Base-by-base conservation (phyloP, 148 eudicot species). In the Silene uniflora region DNA sequence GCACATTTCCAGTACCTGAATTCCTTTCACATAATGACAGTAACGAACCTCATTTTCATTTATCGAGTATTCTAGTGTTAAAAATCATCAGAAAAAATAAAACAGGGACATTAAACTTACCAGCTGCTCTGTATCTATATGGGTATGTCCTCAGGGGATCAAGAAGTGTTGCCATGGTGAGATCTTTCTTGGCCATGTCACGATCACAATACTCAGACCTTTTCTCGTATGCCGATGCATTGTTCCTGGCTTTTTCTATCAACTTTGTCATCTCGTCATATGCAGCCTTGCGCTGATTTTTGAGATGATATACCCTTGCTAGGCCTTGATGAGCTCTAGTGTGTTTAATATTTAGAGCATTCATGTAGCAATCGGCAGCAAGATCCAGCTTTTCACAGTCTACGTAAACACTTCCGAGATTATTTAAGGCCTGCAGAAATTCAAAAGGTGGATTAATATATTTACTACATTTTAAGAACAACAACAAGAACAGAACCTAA, bases 281-380 rank as follows among this genome's bases (percentile, higher is more conserved):
- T n/a, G 96, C 98, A 85, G 90, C 87, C 75, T 89, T 89, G 46
- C 91, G 93, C 80, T 90, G 91, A 85, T 88, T 86, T 82, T 84
- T 89, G 0, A 90, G 82, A 81, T 84, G 86, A 83, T 83, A 87
- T 68, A 92, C 97, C 66, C 98, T 90, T 59, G 98, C 98, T 81
- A 92, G 79, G 69, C 96, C 98, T 78, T 92, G 98, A 86, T 92
- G 98, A 54, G 98, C 96, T 79, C 98, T 87, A 25, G 98, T 92
- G 75, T 92, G 98, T 82, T 90, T 87, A 55, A 92, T 92, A 67
- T 87, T 86, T 60, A 92, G 93, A 66, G 98, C 98, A 84, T 81
- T 90, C 87, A 83, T 86, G 74, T 92, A 92, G 90, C 98, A 92
- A 67, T 90, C 91, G 27, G 93, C 93, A 70, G 98, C 98, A 75